Evolutionary conservation across 805 yeast species (phyloP), one percentile per base, ranked within the genome.

Genomic region (Myxozyma mucilagina): DNA sequence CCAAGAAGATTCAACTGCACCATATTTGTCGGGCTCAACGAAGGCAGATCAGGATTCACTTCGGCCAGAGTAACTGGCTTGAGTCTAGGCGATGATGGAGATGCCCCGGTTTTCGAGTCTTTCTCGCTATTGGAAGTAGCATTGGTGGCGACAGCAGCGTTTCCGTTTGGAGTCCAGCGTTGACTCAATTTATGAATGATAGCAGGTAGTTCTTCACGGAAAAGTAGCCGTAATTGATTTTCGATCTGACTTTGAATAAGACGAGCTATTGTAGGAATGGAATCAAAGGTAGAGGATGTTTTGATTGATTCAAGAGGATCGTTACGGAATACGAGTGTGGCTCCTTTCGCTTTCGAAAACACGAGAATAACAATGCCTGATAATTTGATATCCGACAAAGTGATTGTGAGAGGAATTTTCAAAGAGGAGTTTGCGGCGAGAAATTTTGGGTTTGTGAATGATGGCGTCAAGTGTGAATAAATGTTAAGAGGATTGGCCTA

Each of bases 341-440:
- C 79, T 0, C 97, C 97, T 70, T 89, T 89, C 3, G 87, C 80
- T 69, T 88, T 86, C 34, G 87, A 84, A 72, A 88, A 90, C 3
- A 90, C 97, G 63, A 90, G 84, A 56, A 90, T 87, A 29, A 92
- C 90, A 61, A 91, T 90, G 1, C 96, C 94, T 59, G 86, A 83
- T 55, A 90, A 78, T 67, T 81, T 80, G 63, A 90, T 86, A 58
- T 87, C 86, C 44, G 90, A 83, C 56, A 90, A 76, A 43, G 87
- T 86, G 68, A 90, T 78, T 70, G 87, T 89, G 67, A 90, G 78
- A 4, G 97, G 97, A 54, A 90, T 83, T 16, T 89, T 84, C 70
- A 90, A 85, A 38, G 87, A 82, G 56, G 85, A 85, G 47, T 82
- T 79, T 2, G 91, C 84, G 6, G 86, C 80, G 34, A 84, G 78